A percentile compares a stretch with the other conserved stretches of the same genome.
Conservation (phyloP, 805 yeast species). For the Kockiozyma suomiensis region DNA sequence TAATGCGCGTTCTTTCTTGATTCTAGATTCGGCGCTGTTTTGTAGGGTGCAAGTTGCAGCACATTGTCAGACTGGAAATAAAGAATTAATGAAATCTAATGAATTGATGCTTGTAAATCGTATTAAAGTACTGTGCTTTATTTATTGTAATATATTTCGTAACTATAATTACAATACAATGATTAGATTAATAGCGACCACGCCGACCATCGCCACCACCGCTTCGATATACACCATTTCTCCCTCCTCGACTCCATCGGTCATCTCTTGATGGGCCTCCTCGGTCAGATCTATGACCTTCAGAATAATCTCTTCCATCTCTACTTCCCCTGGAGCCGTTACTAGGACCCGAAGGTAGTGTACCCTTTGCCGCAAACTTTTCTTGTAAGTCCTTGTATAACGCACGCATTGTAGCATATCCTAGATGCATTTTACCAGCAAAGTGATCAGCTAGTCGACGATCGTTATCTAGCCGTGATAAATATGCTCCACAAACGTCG, state of each 20-base stretch:
- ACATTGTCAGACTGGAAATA: too few relatives aligned
- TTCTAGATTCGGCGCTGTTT: slow-evolving; percentile 73
- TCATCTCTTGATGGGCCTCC: slow-evolving; percentile 5
- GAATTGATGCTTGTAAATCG: too few relatives aligned
- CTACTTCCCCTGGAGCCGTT: background rate
- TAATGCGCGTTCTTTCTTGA: slow-evolving; percentile 22
- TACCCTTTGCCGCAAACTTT: background rate
- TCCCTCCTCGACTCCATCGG: slow-evolving; percentile 3
- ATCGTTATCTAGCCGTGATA: slow-evolving; percentile 84
- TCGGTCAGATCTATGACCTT: background rate
- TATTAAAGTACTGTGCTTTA: background rate
- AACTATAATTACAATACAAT: background rate
- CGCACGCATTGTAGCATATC: slow-evolving; percentile 72
- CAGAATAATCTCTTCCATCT: slow-evolving; percentile 9
- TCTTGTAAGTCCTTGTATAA: slow-evolving; percentile 29
- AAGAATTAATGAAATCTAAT: too few relatives aligned
- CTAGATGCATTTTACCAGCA: slow-evolving; percentile 78
- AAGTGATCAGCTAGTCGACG: slow-evolving; percentile 88
- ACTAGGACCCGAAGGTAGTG: background rate
- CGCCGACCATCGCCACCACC: slow-evolving; percentile 4
- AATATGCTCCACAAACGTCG: slow-evolving; percentile 83
- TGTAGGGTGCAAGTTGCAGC: too few relatives aligned
- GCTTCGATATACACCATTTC: background rate
- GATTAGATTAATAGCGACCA: background rate
- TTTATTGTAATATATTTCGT: background rate